A percentile compares a stretch with the other conserved stretches of the same genome.
These are phyloP conservation scores for Nicotiana paniculata DNA, from an alignment of 257 asterid species.

Conservation along the genomic window DNA sequence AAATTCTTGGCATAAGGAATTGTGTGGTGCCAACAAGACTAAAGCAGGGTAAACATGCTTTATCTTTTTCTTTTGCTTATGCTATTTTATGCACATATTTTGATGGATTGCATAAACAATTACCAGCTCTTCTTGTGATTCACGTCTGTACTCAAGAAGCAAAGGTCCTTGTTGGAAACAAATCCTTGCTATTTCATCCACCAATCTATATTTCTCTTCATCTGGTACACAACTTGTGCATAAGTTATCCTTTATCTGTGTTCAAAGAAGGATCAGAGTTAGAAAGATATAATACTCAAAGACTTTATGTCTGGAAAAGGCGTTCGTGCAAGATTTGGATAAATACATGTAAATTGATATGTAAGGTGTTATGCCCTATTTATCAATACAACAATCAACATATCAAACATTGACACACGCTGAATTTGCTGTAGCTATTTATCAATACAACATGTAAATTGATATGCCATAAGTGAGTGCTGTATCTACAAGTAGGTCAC, in stretches of 20 bases:
- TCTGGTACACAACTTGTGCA: conserved; percentile 34
- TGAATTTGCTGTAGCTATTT: no score
- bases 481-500: no score
- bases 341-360: background rate
- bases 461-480: no score
- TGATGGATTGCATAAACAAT: background rate
- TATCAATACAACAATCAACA: no score
- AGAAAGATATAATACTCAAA: background rate
- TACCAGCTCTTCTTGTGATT: conserved; percentile 26
- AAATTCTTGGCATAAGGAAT: background rate
- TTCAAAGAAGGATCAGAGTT: background rate
- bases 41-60: background rate
- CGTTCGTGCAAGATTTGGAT: background rate
- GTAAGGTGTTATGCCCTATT: no score
- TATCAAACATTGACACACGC: no score
- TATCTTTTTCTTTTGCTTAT: background rate
- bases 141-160: conserved; percentile 45
- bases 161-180: conserved; percentile 36
- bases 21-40: background rate
- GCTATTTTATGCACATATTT: background rate
- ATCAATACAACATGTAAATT: no score
- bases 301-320: no score
- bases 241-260: conserved; percentile 45
- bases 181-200: conserved; percentile 47
- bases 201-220: conserved; percentile 46